Base-by-base conservation (phyloP, 306 rosid genomes). In the Vachellia pachyceras region DNA sequence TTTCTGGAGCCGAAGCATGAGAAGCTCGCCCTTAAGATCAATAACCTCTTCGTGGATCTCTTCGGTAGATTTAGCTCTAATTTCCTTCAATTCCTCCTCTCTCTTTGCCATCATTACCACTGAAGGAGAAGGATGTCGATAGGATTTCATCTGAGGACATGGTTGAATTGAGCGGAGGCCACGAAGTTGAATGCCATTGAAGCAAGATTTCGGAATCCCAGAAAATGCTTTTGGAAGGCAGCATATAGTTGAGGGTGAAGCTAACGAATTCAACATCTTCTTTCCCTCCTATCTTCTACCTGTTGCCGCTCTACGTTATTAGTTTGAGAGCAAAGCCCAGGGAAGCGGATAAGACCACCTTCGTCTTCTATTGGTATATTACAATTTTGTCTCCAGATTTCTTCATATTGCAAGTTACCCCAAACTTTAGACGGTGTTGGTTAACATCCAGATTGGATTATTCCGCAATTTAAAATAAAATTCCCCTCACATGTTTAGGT, bases 11-110 rank as follows among this genome's bases (percentile, higher is more conserved):
- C 92, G 90, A 80, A 93, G 99, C 99, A 95, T 90, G 29, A 90
- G 71, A 57, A 95, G 97, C 83, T 93, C 99, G 0, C 99, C 99
- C 84, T 95, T 85, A 54, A 95, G 99, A n/a, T 89, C 94, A 20
- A 90, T 61, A 22, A 95, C 94, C 82, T 93, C 97, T 57, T 95
- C 94, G 73, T 95, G 89, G 73, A 96, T 92, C 77, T 93, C 89
- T 75, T 96, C 94, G 0, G 91, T 88, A 46, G 83, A 79, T 81
- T 89, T 90, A 46, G 85, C 44, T 74, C 98, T 82, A 60, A 93
- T 92, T 77, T 90, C 95, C 86, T 93, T 88, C 83, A 96, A 36
- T 44, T 92, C 97, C 47, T 88, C 91, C 6, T 86, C 94, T 86
- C 91, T 87, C 86, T 96, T 96, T 3, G 91, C 91, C 98, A 92